Conservation (phyloP, 164 flowering plant species). For the Brasenia schreberi region DNA sequence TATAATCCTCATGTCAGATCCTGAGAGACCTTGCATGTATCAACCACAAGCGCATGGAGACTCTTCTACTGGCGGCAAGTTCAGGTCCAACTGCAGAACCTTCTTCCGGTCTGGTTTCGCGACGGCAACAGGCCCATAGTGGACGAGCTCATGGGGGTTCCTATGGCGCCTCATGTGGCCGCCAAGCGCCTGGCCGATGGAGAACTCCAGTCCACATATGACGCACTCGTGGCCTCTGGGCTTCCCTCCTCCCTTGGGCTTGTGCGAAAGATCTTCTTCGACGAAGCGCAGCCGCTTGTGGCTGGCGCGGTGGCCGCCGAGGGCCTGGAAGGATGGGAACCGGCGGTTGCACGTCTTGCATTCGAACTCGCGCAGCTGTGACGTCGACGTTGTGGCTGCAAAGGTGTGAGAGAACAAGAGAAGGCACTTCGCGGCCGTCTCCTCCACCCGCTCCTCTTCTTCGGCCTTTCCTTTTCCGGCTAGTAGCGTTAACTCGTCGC, state of each 20-base stretch:
- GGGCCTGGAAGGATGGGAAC: slow-evolving; percentile 79
- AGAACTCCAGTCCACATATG: slow-evolving; percentile 68
- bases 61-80: slow-evolving; percentile 54
- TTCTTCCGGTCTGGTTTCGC: slow-evolving; percentile 13
- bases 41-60: slow-evolving; percentile 18
- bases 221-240: slow-evolving; percentile 63
- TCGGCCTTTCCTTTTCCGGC: neutral
- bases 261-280: slow-evolving; percentile 11
- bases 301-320: slow-evolving; percentile 85
- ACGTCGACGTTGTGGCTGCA: neutral
- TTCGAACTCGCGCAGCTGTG: slow-evolving; percentile 37
- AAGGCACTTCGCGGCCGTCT: slow-evolving; percentile 34
- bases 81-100: slow-evolving; percentile 42
- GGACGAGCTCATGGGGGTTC: slow-evolving; percentile 1
- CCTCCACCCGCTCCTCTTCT: slow-evolving; percentile 11
- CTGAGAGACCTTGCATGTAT: neutral
- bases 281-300: slow-evolving; percentile 57
- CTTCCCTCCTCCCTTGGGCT: slow-evolving; percentile 4
- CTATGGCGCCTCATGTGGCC: slow-evolving; percentile 84
- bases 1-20: too few relatives aligned
- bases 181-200: slow-evolving; percentile 75
- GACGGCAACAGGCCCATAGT: slow-evolving; percentile 4
- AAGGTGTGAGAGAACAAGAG: slow-evolving; percentile 37
- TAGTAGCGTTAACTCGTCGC: too few relatives aligned
- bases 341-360: slow-evolving; percentile 77